Evolutionary conservation across 495 filamentous ascomycete species (phyloP).

Genomic region (Parachaetomium inaequale): DNA sequence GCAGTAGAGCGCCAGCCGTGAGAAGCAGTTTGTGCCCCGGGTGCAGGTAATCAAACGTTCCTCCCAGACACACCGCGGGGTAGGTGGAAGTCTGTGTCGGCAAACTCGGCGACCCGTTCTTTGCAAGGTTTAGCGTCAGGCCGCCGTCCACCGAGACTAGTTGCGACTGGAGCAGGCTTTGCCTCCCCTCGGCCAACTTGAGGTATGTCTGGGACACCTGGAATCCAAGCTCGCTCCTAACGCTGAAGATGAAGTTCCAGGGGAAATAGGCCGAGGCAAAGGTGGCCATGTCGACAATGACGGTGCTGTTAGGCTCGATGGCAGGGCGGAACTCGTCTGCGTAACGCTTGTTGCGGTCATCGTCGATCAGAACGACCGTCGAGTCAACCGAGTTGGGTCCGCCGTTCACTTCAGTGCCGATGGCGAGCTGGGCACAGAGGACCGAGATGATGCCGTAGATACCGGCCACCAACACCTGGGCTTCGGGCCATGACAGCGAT

Average conservation of each 20-base stretch:
- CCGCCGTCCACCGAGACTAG: conserved; percentile 48
- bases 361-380: conserved; percentile 68
- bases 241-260: conserved; percentile 70
- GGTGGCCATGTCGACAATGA: conserved; percentile 61
- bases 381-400: conserved; percentile 71
- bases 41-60: conserved; percentile 96
- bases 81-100: conserved; percentile 30
- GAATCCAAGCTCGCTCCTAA: conserved; percentile 56
- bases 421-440: conserved; percentile 56
- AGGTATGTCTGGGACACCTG: conserved; percentile 42
- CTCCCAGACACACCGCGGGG: conserved; percentile 69
- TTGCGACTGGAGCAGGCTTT: conserved; percentile 43
- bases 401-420: conserved; percentile 56
- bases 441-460: conserved; percentile 74
- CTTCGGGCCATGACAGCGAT: conserved; percentile 53
- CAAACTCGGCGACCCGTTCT: conserved; percentile 7
- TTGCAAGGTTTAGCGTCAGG: conserved; percentile 36
- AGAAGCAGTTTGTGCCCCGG: conserved; percentile 92
- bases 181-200: conserved; percentile 43
- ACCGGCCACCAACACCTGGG: conserved; percentile 68
- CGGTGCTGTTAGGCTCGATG: conserved; percentile 43
- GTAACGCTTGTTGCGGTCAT: conserved; percentile 42
- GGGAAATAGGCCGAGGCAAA: conserved; percentile 60
- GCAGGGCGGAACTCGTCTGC: conserved; percentile 27
- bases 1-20: conserved; percentile 72